Evolutionary conservation across 805 yeast genomes (phyloP).

Genomic region (Wickerhamomyces chaumierensis): DNA sequence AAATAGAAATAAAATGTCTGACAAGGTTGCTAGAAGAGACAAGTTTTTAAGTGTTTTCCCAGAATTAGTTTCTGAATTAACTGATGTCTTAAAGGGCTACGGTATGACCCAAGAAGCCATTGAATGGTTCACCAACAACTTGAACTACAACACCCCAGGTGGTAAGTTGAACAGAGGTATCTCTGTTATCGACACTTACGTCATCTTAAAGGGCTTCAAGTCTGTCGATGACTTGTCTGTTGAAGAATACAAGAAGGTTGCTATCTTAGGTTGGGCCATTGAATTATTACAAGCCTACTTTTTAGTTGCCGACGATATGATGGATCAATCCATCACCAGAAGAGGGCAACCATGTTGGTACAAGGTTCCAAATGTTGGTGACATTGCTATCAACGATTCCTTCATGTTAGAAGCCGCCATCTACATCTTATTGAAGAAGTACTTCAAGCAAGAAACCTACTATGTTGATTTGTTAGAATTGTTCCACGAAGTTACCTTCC

Average conservation of each 20-base stretch:
- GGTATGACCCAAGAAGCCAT: slow-evolving; percentile 82
- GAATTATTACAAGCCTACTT: slow-evolving; percentile 94
- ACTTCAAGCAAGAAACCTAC: slow-evolving; percentile 72
- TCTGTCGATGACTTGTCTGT: slow-evolving; percentile 45
- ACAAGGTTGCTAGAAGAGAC: slow-evolving; percentile 27
- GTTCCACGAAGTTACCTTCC: slow-evolving; percentile 95
- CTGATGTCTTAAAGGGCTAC: slow-evolving; percentile 46
- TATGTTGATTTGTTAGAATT: slow-evolving; percentile 86
- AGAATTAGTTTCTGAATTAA: slow-evolving; percentile 63
- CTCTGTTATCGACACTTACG: slow-evolving; percentile 89
- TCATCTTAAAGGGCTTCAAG: slow-evolving; percentile 56
- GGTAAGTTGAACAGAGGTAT: slow-evolving; percentile 96
- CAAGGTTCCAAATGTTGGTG: slow-evolving; percentile 64
- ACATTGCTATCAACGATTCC: slow-evolving; percentile 94
- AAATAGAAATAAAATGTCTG: slow-evolving; percentile 15
- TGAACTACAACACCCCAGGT: slow-evolving; percentile 86
- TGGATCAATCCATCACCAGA: slow-evolving; percentile 94
- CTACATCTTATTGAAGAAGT: slow-evolving; percentile 77
- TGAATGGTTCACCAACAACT: slow-evolving; percentile 65
- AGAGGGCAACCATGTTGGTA: slow-evolving; percentile 99
- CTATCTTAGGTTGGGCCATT: slow-evolving; percentile 89
- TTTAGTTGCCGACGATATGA: slow-evolving; percentile 96
- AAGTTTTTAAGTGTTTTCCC: slow-evolving; percentile 65
- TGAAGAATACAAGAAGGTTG: slow-evolving; percentile 73
- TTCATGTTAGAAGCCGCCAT: slow-evolving; percentile 95